phyloP scores from a whole-genome alignment of 2,329 filamentous ascomycete genomes.

The Fusarium sp. region DNA sequence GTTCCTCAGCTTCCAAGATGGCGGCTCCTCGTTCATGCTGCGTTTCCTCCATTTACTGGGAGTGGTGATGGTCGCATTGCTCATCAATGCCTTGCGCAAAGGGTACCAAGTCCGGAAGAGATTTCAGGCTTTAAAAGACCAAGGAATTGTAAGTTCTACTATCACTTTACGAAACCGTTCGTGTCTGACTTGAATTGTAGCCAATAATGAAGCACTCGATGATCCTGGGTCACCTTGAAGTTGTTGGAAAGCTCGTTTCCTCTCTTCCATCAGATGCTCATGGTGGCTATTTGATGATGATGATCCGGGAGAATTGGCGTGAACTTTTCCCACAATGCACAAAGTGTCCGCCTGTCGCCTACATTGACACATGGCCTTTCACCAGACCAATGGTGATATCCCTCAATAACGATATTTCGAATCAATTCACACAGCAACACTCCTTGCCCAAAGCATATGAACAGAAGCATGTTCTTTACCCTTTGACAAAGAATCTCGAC shows the following conservation, averaged over 20 bases:
- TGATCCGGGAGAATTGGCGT: conserved; percentile 31
- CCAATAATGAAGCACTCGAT: conserved; percentile 39
- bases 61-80: conserved; percentile 3
- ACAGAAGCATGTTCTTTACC: conserved; percentile 43
- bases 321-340: conserved; percentile 33
- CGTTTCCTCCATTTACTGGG: conserved; percentile 4
- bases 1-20: conserved; percentile 4
- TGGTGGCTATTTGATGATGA: conserved; percentile 25
- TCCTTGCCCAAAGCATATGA: conserved; percentile 43
- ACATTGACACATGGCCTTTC: conserved; percentile 48
- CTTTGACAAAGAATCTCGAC: conserved; percentile 49
- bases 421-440: conserved; percentile 39
- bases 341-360: conserved; percentile 43
- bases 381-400: conserved; percentile 28
- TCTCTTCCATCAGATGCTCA: conserved; percentile 31
- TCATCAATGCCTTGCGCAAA: conserved; percentile 7
- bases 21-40: neutral
- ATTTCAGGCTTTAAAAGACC: conserved; percentile 2
- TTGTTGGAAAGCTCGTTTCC: conserved; percentile 18
- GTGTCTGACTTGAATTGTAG: conserved; percentile 1
- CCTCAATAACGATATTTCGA: conserved; percentile 33
- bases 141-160: conserved; percentile 7
- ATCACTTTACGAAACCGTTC: fast-evolving
- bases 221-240: conserved; percentile 31
- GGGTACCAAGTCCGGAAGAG: conserved; percentile 17